Evolutionary conservation across 495 filamentous ascomycete species (phyloP), one percentile per base, ranked within the genome.

Genomic region (Talaromyces thailandensis): DNA sequence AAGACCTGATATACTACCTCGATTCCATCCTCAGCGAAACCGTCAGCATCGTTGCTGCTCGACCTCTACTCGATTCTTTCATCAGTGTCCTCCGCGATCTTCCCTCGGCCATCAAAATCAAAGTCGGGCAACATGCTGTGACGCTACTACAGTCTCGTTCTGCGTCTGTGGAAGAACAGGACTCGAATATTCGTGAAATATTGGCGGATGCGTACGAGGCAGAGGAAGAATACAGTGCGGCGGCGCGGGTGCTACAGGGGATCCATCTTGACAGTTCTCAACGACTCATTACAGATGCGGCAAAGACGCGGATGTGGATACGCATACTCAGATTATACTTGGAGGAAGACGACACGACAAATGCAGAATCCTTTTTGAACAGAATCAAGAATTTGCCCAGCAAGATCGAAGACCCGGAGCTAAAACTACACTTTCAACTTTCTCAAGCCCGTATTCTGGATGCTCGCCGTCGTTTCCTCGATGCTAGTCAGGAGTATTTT

Each of bases 261-360:
- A 96, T 98, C 66, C 88, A 90, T 32, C 85, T 97, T 18, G 92
- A 97, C 69, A 88, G 83, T 52, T 90, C 89, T 24, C 92, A 96
- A 73, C 88, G 91, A 14, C 84, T 87, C 62, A 87, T 97, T 21
- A 81, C 86, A 9, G 86, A 90, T 71, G 81, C 89, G 60, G 86
- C 90, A 60, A 92, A 92, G 71, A 88, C 89, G 3, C 76, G 75
- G 28, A 81, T 96, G 51, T 97, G 92, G 88, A 89, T 98, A 56
- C 88, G 95, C 55, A 98, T 98, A 70, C 92, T 94, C 73, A 86
- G 95, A 58, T 87, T 94, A 73, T 93, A 94, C 72, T 84, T 98
- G 52, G 95, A 98, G 75, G 92, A 91, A 52, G 95, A 96, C 70
- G 92, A 98, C 68, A 89, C 89, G 24, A 94, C 88, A 2, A 81